A percentile compares a stretch with the other conserved stretches of the same genome.
Evolutionary conservation across 2,329 filamentous ascomycete species (phyloP).

Genomic region (Trichoderma gracile): DNA sequence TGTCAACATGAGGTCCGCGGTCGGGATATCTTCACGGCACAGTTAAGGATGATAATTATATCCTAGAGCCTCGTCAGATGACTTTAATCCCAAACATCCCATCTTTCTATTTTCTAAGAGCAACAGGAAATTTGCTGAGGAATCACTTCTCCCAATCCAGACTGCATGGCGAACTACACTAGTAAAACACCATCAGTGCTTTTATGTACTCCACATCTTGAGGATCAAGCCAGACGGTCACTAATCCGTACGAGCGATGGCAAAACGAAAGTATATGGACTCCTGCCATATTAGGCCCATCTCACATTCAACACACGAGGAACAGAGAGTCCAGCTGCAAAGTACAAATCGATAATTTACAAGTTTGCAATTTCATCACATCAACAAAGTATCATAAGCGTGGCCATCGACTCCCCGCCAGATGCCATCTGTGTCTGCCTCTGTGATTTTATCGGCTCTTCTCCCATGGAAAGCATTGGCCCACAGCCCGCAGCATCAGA

Average conservation of each 20-base stretch:
- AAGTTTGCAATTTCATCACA: conserved; percentile 14
- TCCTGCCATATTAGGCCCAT: neutral
- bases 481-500: too few species aligned
- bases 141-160: neutral
- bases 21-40: neutral
- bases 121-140: neutral
- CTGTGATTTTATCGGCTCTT: neutral
- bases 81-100: too few species aligned
- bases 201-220: neutral
- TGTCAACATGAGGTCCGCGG: too few species aligned
- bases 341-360: conserved; percentile 18
- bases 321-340: neutral
- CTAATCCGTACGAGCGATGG: neutral
- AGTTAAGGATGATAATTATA: too few species aligned
- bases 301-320: conserved; percentile 15
- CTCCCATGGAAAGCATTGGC: neutral
- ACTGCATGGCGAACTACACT: neutral
- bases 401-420: neutral
- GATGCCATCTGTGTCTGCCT: neutral
- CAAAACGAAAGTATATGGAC: neutral
- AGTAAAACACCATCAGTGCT: neutral
- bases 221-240: neutral
- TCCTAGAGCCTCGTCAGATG: too few species aligned
- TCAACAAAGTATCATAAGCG: conserved; percentile 19
- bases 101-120: too few species aligned